Conservation (phyloP, 257 asterid genomes). For the Cinchona pubescens region DNA sequence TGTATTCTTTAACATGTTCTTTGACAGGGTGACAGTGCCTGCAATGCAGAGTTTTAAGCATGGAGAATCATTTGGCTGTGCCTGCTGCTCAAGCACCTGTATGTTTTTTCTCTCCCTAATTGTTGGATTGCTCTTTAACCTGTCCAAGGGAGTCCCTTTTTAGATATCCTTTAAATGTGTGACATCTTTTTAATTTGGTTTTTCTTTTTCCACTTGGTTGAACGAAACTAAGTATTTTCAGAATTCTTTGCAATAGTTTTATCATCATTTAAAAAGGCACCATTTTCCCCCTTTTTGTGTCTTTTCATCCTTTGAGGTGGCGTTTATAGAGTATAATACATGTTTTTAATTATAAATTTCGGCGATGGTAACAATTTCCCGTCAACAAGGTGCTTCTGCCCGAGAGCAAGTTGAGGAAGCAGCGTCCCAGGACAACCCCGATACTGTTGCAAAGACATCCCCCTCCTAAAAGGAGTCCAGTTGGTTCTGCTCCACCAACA, state of each 20-base stretch:
- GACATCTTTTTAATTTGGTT: neutral
- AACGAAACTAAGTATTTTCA: neutral
- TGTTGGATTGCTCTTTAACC: conserved; percentile 3
- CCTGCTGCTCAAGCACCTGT: conserved; percentile 67
- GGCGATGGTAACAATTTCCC: conserved; percentile 52
- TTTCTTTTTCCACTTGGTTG: neutral
- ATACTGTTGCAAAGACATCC: conserved; percentile 69
- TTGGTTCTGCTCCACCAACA: conserved; percentile 68
- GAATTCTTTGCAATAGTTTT: neutral
- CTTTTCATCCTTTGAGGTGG: neutral
- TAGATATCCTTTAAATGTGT: neutral
- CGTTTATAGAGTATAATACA: neutral
- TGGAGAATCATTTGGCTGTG: conserved; percentile 66
- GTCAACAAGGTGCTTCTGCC: conserved; percentile 48
- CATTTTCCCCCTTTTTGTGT: neutral
- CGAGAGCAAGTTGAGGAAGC: conserved; percentile 65
- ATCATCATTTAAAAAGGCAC: neutral
- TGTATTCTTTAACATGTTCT: neutral
- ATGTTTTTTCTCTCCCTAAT: conserved; percentile 35
- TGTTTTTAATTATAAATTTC: conserved; percentile 26
- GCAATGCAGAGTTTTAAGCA: conserved; percentile 62
- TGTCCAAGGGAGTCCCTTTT: neutral
- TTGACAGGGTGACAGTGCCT: conserved; percentile 66
- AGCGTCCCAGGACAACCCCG: conserved; percentile 59
- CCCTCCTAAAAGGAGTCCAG: conserved; percentile 58